These are phyloP conservation scores for Cytospora chrysosperma DNA, from an alignment of 2,329 filamentous ascomycete species.

Conservation along the genomic window DNA sequence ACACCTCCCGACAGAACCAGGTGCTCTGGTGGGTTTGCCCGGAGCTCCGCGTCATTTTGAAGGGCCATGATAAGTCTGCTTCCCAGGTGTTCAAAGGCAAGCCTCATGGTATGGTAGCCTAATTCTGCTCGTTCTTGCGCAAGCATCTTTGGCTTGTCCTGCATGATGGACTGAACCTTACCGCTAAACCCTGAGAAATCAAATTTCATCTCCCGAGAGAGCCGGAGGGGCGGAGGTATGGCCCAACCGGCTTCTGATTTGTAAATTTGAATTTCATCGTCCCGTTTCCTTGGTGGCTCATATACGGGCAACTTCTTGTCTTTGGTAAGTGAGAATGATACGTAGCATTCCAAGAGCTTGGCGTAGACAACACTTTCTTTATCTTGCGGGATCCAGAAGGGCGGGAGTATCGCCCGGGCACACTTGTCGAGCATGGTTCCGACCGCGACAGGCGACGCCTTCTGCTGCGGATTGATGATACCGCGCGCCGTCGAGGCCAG, in stretches of 20 bases:
- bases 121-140: conserved; percentile 65
- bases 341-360: conserved; percentile 74
- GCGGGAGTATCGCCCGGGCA: conserved; percentile 72
- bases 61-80: conserved; percentile 72
- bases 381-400: conserved; percentile 47
- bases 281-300: conserved; percentile 54
- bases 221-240: conserved; percentile 65
- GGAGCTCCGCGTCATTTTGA: conserved; percentile 27
- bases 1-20: conserved; percentile 89
- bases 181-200: conserved; percentile 70
- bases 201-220: conserved; percentile 59
- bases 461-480: not conserved
- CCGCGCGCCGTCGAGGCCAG: conserved; percentile 69
- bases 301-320: conserved; percentile 46
- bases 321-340: conserved; percentile 53
- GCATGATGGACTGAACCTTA: conserved; percentile 52
- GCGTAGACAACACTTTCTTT: conserved; percentile 73
- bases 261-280: conserved; percentile 53
- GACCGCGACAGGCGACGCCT: conserved; percentile 59
- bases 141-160: conserved; percentile 36
- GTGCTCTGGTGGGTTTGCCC: conserved; percentile 45
- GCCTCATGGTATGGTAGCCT: conserved; percentile 71
- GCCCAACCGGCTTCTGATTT: conserved; percentile 55
- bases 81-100: conserved; percentile 84
- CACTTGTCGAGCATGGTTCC: conserved; percentile 89